Percentiles rank a stretch among this genome's conserved stretches.
Conservation (phyloP, 1,284 basidiomycete genomes). For the Inonotus obliquus region DNA sequence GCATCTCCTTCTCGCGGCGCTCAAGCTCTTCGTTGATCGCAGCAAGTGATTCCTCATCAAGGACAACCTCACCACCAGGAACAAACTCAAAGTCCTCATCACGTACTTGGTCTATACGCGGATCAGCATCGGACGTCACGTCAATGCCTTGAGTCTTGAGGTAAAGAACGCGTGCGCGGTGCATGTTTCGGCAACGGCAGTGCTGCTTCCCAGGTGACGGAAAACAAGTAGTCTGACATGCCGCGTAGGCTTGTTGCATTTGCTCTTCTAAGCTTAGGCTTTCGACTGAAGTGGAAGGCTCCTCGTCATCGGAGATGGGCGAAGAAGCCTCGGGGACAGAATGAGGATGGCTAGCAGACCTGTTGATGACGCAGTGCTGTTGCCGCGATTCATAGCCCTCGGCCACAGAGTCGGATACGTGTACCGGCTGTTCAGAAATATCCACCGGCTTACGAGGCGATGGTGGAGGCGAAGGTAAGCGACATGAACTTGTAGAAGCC, state of each 20-base stretch:
- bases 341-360: neutral
- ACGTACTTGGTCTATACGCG: constrained; percentile 53
- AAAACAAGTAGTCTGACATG: constrained; percentile 32
- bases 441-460: neutral
- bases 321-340: constrained; percentile 2
- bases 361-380: neutral
- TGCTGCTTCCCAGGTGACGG: neutral
- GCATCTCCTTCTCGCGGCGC: constrained; percentile 27
- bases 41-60: constrained; percentile 44
- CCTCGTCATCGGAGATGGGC: neutral
- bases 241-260: constrained; percentile 59
- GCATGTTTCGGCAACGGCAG: constrained; percentile 37
- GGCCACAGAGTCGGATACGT: neutral
- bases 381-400: neutral
- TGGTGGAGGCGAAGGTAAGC: neutral
- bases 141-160: constrained; percentile 57
- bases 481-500: constrained; percentile 2
- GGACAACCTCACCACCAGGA: constrained; percentile 45
- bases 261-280: constrained; percentile 52
- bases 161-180: constrained; percentile 56
- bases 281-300: neutral
- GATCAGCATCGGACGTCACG: constrained; percentile 52
- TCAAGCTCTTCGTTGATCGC: constrained; percentile 30
- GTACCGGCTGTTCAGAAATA: neutral
- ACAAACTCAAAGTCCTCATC: constrained; percentile 67